Percentiles rank a stretch among this genome's conserved stretches.
phyloP scores from a whole-genome alignment of 148 eudicot genomes.

The Vaccinium vitisidaea region DNA sequence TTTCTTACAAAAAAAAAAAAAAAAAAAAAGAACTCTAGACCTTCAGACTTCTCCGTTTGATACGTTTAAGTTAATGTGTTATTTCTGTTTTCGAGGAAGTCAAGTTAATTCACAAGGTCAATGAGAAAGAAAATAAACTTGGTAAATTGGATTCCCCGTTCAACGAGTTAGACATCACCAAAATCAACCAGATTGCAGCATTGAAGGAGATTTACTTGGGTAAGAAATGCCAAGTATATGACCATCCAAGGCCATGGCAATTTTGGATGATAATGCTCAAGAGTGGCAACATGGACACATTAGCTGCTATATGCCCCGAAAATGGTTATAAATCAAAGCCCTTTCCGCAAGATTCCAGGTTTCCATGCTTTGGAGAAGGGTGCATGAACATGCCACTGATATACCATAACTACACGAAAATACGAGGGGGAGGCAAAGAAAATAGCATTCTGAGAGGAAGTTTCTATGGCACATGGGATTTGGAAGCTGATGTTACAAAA shows the following conservation, averaged over 20 bases:
- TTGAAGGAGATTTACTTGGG: slow-evolving; percentile 29
- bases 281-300: slow-evolving; percentile 38
- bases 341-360: background rate
- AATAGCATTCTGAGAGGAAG: slow-evolving; percentile 11
- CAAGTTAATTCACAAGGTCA: slow-evolving; percentile 28
- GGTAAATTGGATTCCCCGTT: slow-evolving; percentile 1
- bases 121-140: slow-evolving; percentile 22
- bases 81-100: slow-evolving; percentile 3
- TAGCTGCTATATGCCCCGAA: slow-evolving; percentile 29
- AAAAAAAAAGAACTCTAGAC: background rate
- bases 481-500: slow-evolving; percentile 18
- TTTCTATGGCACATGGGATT: slow-evolving; percentile 39
- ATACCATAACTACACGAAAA: slow-evolving; percentile 27
- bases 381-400: slow-evolving; percentile 40
- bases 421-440: background rate
- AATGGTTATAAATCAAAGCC: slow-evolving; percentile 26
- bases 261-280: slow-evolving; percentile 43
- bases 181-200: slow-evolving; percentile 24
- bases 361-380: slow-evolving; percentile 37
- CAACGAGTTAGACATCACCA: background rate
- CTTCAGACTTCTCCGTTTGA: background rate
- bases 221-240: slow-evolving; percentile 28
- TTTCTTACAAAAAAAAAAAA: too few species aligned
- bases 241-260: slow-evolving; percentile 30
- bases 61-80: background rate